phyloP scores from a whole-genome alignment of 148 eudicot species.

The Agrostemma githago region DNA sequence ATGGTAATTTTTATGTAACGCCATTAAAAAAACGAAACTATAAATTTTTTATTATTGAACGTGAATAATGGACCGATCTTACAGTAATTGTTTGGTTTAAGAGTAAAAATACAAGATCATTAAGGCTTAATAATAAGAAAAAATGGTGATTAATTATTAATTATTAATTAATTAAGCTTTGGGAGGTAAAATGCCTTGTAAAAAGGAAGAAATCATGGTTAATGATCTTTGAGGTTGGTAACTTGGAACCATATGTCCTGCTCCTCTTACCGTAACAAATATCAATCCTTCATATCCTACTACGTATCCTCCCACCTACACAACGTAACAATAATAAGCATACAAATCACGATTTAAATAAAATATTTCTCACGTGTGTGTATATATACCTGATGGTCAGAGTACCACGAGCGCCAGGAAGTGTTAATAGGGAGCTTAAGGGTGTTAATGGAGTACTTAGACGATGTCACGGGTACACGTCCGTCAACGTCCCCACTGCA shows the following conservation, averaged over 20 bases:
- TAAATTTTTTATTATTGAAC: background rate
- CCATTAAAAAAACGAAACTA: background rate
- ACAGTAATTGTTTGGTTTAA: background rate
- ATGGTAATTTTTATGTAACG: background rate
- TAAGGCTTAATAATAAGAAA: background rate
- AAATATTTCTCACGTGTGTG: background rate
- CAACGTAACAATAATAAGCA: too few species aligned
- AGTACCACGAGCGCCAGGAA: constrained; percentile 51
- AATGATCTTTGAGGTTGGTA: constrained; percentile 45
- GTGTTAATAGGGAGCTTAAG: constrained; percentile 42
- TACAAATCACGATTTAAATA: background rate
- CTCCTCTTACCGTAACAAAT: constrained; percentile 43
- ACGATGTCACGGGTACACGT: constrained; percentile 44
- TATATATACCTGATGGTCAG: constrained; percentile 31
- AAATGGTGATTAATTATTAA: background rate
- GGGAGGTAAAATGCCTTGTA: constrained; percentile 33
- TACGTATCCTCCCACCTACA: constrained; percentile 47
- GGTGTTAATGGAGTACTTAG: constrained; percentile 43
- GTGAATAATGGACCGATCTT: background rate
- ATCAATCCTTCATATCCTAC: constrained; percentile 39
- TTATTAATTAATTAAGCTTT: background rate
- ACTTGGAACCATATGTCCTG: constrained; percentile 47
- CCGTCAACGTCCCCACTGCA: constrained; percentile 57
- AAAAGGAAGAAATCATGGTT: constrained; percentile 33
- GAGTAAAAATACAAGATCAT: background rate